Evolutionary conservation across 202 grass and related monocot species (phyloP), one percentile per base, ranked within the genome.

Genomic region (Alloteropsis angusta): DNA sequence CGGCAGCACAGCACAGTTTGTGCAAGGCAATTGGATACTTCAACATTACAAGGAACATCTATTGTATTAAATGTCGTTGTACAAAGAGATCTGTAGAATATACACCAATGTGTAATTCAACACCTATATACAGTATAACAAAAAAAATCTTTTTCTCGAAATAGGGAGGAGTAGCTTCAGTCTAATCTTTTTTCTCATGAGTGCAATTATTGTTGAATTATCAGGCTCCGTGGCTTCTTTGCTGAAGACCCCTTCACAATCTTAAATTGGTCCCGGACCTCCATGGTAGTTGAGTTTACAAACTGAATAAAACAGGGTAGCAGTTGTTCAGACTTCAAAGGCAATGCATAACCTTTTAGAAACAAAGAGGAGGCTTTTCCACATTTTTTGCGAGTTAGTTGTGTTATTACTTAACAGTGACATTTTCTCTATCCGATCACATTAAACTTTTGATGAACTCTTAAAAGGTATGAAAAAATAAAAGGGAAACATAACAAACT

Each of bases 211-310:
- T 36, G 53, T 77, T 61, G 78, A 79, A 89, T 82, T 84, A 78
- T 62, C 52, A 85, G 4, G 49, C 52, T 79, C 62, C 1, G 5
- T 7, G 76, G 10, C 47, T 79, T 67, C 36, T 68, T 79, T 68
- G 19, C 36, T 0, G 36, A 5, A 68, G 48, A 13, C 26, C 82
- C 44, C 42, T 85, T 97, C 58, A 89, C 57, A 75, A 97, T 89
- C 56, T 36, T 83, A 77, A 97, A 97, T 50, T 81, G 84, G 83
- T 97, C 93, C 35, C 77, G 90, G 15, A 91, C 84, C 22, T 85
- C 77, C 80, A 34, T 87, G 12, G 93, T 91, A 44, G 50, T 84
- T 36, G 93, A 93, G 86, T 85, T 97, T 74, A 97, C 86, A 81
- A 93, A 93, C 93, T 93, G 86, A 56, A 84, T 45, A 66, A 61